A percentile compares a stretch with the other conserved stretches of the same genome.
These are phyloP conservation scores for Talaromyces sp. DNA, from an alignment of 2,329 filamentous ascomycete species.

Conservation along the genomic window DNA sequence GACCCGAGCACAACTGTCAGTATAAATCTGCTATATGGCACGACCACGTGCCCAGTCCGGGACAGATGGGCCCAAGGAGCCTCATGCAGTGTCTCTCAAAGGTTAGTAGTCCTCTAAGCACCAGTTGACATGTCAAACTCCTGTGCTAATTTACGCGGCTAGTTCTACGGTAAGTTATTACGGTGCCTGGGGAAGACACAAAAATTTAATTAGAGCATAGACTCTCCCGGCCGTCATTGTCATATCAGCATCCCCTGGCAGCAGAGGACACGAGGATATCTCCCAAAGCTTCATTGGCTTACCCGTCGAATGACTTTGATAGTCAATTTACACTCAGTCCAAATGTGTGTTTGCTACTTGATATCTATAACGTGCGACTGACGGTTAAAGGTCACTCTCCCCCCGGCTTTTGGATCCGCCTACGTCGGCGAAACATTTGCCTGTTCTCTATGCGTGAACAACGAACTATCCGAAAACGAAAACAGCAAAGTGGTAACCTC, in stretches of 20 bases:
- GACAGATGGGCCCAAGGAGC: conserved; percentile 57
- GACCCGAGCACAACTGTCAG: background rate
- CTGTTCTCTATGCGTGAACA: conserved; percentile 94
- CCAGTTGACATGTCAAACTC: background rate
- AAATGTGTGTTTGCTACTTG: conserved; percentile 32
- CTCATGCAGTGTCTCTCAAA: conserved; percentile 73
- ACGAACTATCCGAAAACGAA: conserved; percentile 56
- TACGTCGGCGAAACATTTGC: conserved; percentile 95
- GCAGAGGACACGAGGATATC: conserved; percentile 46
- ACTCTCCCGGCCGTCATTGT: conserved; percentile 64
- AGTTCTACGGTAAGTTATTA: conserved; percentile 35
- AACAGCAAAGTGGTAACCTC: conserved; percentile 57
- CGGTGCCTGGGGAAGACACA: background rate
- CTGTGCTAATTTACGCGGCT: background rate
- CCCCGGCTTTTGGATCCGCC: conserved; percentile 85
- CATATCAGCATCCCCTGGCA: conserved; percentile 41
- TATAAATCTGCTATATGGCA: conserved; percentile 27
- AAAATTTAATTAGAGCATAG: conserved; percentile 38
- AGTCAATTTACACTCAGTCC: conserved; percentile 54
- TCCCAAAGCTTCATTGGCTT: conserved; percentile 67
- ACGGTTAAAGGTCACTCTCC: conserved; percentile 62
- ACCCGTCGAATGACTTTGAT: conserved; percentile 50
- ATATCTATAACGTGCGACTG: background rate
- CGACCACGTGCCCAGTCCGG: conserved; percentile 38
- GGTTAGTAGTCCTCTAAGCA: conserved; percentile 34